Base-by-base conservation (phyloP, 306 rosid species). In the Vachellia pachyceras region DNA sequence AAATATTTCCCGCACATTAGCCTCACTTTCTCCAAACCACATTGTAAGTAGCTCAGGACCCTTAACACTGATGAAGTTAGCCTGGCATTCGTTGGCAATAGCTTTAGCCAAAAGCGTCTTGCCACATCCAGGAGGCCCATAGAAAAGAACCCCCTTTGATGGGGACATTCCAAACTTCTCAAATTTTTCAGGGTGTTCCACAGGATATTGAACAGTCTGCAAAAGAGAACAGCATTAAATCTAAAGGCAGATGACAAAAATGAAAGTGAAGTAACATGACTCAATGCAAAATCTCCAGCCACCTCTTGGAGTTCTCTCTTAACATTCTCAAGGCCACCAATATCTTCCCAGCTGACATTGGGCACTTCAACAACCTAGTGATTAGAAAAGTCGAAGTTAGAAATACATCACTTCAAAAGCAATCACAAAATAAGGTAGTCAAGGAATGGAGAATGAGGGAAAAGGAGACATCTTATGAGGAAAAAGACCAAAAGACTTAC, bases 281-380 rank as follows among this genome's bases (percentile, higher is more conserved):
- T 47, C 61, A 55, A 55, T 55, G 63, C 5, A 61, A 66, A 8
- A 58, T 39, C 66, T 57, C 15, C 17, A 58, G 20, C 76, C 72
- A 91, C 95, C 92, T 91, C 95, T 85, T 91, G 95, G 20, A 91
- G 95, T 75, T 91, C 95, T 63, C 95, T 83, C 88, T 91, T 91
- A 61, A 91, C 95, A 52, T 91, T 91, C 80, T 91, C 95, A 39
- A 91, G 95, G 49, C 95, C 95, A 78, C 95, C 95, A 65, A 91
- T 91, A 69, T 89, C 95, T 22, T 89, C 90, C 95, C 95, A 91
- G 22, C 89, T 84, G 60, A 79, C 84, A 86, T 91, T 89, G 75
- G 95, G 95, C 68, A 91, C 95, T 82, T 91, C 95, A 85, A 91
- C 95, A 81, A 91, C 95, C 95, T 91, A 77, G 40, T 25, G 55